Conservation (phyloP, 176 grass and related monocot genomes). For the Calamus simplicifolius region DNA sequence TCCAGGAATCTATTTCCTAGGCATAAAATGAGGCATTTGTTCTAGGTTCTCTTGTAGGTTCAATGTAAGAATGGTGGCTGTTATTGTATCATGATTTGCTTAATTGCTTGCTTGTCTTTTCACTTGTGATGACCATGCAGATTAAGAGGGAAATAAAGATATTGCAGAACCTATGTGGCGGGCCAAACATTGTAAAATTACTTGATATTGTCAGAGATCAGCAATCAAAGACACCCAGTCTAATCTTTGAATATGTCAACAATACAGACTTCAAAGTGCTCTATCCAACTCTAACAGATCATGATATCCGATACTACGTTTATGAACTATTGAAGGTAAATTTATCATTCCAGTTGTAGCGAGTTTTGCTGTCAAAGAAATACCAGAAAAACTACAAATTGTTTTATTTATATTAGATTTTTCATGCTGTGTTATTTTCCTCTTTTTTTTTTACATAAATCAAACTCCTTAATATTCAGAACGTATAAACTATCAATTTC, state of each 20-base stretch:
- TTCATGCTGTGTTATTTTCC: too few relatives aligned
- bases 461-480: too few relatives aligned
- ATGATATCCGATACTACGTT: conserved; percentile 9
- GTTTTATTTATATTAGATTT: too few relatives aligned
- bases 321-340: conserved; percentile 3
- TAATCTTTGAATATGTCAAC: conserved; percentile 7
- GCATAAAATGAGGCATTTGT: too few relatives aligned
- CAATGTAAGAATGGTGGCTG: too few relatives aligned
- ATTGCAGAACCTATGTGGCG: conserved; percentile 5
- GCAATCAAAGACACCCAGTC: conserved; percentile 3
- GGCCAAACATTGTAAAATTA: conserved; percentile 3
- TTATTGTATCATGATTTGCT: too few relatives aligned
- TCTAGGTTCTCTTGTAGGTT: background rate
- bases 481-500: too few relatives aligned
- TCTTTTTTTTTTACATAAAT: too few relatives aligned
- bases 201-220: conserved; percentile 10
- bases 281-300: background rate
- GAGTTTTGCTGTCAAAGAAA: too few relatives aligned
- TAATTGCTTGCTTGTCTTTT: background rate
- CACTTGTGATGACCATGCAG: background rate
- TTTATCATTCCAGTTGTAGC: too few relatives aligned
- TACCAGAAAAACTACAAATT: too few relatives aligned
- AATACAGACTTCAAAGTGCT: conserved; percentile 8
- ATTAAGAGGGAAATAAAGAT: conserved; percentile 10
- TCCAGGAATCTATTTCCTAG: too few relatives aligned